phyloP scores from a whole-genome alignment of 169 alveolate species.

The Plasmodium knowlesi region DNA sequence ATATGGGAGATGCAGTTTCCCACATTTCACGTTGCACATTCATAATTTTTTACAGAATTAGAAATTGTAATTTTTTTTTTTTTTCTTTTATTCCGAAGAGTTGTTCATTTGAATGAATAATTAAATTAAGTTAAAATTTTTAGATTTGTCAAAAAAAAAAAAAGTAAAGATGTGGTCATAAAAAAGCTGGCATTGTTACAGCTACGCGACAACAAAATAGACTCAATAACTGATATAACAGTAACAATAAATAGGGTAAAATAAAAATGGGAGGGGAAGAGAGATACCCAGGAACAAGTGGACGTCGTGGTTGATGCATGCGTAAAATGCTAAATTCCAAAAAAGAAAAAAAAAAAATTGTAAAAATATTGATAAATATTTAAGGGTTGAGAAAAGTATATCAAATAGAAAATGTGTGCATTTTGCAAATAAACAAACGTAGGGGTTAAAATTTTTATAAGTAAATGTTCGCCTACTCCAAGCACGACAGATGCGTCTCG shows the following conservation, averaged over 20 bases:
- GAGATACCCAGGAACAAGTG: neutral
- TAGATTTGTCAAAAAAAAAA: neutral
- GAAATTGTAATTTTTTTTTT: neutral
- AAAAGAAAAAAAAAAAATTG: neutral
- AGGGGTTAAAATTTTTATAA: neutral
- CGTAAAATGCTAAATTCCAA: neutral
- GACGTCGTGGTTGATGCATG: neutral
- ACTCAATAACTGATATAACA: neutral
- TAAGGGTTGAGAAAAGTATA: neutral
- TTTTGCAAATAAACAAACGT: neutral
- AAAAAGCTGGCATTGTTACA: neutral
- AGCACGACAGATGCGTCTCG: neutral
- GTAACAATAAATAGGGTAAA: neutral
- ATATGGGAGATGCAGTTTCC: neutral
- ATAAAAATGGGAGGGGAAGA: neutral
- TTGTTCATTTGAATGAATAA: neutral
- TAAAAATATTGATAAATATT: neutral
- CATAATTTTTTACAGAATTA: neutral
- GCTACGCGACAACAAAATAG: neutral
- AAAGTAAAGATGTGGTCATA: neutral
- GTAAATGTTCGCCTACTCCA: neutral
- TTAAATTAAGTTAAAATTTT: neutral
- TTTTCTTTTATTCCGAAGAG: neutral
- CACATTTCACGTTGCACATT: neutral
- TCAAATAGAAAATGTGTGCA: neutral